phyloP scores from a whole-genome alignment of 305 asterid genomes.

The Nicotiana rustica region DNA sequence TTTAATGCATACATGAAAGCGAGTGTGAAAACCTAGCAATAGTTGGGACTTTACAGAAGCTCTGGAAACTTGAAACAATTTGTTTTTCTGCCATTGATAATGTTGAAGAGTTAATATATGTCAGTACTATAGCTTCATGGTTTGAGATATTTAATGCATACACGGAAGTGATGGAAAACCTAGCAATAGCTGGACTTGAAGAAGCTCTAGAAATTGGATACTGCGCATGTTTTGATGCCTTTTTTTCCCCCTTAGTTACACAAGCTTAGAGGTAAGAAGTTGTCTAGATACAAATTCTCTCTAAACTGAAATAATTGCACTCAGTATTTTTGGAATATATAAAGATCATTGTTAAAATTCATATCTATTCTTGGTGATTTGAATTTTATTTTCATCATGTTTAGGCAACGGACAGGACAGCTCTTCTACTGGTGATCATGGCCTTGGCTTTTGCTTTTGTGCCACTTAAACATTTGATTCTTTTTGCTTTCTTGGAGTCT shows the following conservation, averaged over 20 bases:
- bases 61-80: not conserved
- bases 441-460: slow-evolving; percentile 52
- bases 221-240: not conserved
- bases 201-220: not conserved
- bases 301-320: slow-evolving; percentile 19
- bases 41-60: slow-evolving; percentile 1
- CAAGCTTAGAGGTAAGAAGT: slow-evolving; percentile 10
- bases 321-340: not conserved
- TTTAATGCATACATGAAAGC: slow-evolving; percentile 12
- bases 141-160: slow-evolving; percentile 9
- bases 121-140: not conserved
- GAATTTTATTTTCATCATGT: slow-evolving; percentile 23
- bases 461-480: slow-evolving; percentile 61
- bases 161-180: not conserved
- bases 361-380: not conserved
- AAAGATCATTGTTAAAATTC: not conserved
- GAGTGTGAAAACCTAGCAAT: slow-evolving; percentile 16
- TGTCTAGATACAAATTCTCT: not conserved
- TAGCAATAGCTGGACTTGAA: slow-evolving; percentile 25
- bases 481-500: slow-evolving; percentile 61
- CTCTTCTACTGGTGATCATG: slow-evolving; percentile 47
- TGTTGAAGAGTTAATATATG: slow-evolving; percentile 22
- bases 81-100: not conserved
- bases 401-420: slow-evolving; percentile 76
- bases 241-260: not conserved